Evolutionary conservation across 768 basidiomycete species (phyloP).

Genomic region (Pleurotus eryngii): DNA sequence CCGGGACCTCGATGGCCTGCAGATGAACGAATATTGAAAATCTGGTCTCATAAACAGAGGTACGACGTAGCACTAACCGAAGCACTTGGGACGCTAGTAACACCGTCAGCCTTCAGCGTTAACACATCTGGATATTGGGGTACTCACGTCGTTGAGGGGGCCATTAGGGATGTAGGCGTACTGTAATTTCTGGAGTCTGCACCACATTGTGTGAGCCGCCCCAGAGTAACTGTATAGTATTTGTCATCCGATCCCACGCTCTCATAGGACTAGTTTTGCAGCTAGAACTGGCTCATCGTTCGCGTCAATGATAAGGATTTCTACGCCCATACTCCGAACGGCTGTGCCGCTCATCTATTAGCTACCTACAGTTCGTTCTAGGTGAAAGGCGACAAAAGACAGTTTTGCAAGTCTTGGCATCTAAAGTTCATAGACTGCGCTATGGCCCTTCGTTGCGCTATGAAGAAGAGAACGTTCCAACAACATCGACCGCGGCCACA

Average conservation of each 20-base stretch:
- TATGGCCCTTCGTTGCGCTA: too few species aligned
- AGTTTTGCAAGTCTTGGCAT: too few species aligned
- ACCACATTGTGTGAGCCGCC: slow-evolving; percentile 22
- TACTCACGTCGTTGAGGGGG: slow-evolving; percentile 56
- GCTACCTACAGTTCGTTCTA: too few species aligned
- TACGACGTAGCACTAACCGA: slow-evolving; percentile 38
- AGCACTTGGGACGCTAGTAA: slow-evolving; percentile 50
- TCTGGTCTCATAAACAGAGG: slow-evolving; percentile 17
- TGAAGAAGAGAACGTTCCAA: too few species aligned
- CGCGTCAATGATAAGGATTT: too few species aligned
- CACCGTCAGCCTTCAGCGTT: slow-evolving; percentile 8
- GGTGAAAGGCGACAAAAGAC: too few species aligned
- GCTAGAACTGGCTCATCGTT: too few species aligned
- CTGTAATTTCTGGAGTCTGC: slow-evolving; percentile 29
- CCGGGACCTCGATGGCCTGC: slow-evolving; percentile 93
- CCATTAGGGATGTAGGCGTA: slow-evolving; percentile 42
- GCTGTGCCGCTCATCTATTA: too few species aligned
- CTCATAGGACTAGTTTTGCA: neutral
- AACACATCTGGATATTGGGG: slow-evolving; percentile 7
- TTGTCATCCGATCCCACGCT: slow-evolving; percentile 20
- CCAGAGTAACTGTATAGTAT: slow-evolving; percentile 47
- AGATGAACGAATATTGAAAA: slow-evolving; percentile 12
- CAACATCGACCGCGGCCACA: too few species aligned
- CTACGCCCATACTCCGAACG: too few species aligned
- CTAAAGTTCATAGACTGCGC: too few species aligned